Evolutionary conservation across 148 eudicot genomes (phyloP), one percentile per base, ranked within the genome.

Genomic region (Fagopyrum tataricum): DNA sequence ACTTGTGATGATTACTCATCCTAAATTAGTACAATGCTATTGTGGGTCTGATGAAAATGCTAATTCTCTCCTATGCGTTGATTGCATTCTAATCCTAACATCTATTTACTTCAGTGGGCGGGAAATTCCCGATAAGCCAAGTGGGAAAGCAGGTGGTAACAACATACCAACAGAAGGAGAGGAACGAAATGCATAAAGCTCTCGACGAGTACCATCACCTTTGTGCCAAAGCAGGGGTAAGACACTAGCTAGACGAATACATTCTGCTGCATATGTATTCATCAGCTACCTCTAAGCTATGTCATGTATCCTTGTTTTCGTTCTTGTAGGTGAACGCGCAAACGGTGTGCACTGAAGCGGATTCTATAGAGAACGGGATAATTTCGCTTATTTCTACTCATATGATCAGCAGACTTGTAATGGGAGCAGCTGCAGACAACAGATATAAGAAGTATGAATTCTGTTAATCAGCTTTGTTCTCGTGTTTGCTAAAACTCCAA

Each of bases 341-440:
- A 75, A 84, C 82, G 76, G n/a, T 85, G 18, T 70, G 69, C 61
- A 80, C 74, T 46, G 95, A 86, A 72, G 76, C 67, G 74, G 87
- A 87, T 62, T 83, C 91, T 24, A 81, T 93, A 61, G 90, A 85
- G 86, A 85, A 85, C 81, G 99, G 97, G 71, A 90, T 95, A 70
- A 88, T 92, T 68, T 82, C 90, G 70, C 86, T 91, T 73, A 76
- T 95, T 78, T 67, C 83, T 43, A 79, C 79, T 73, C 77, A 90
- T 44, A 78, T 76, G 70, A 90, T 95, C 66, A 81, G 84, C 77
- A 86, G 74, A 79, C 92, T 95, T 77, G 97, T 90, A 58, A 91
- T 95, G 90, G 99, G 99, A 74, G 97, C 92, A 44, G 96, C 99
- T 12, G 85, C 86, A 1, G 88, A 90, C 70, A 80, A 59, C 62